Evolutionary conservation across 495 filamentous ascomycete species (phyloP), one percentile per base, ranked within the genome.

Genomic region (Glarea lozoyensis): DNA sequence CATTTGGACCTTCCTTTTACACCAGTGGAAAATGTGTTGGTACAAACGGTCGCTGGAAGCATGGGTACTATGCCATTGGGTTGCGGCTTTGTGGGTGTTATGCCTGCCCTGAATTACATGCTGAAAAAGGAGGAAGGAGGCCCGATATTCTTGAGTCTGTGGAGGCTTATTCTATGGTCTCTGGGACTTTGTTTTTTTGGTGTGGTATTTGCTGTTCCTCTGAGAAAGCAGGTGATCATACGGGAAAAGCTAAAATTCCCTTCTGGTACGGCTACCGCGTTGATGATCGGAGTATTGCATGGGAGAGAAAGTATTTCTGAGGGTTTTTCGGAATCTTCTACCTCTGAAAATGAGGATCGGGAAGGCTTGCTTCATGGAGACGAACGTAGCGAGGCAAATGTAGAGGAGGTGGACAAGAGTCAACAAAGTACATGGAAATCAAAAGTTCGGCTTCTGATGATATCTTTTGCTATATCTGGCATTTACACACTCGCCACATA

Each of bases 1-100:
- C 70, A 82, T 36, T 60, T 94, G 3, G 67, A 69, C 22, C 78
- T 80, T 41, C 88, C 89, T 2, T 97, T 97, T 54, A 84, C 84
- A 4, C 88, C 90, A 0, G 86, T 96, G 20, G 93, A 99, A 63
- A 99, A 99, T 60, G 93, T 98, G 6, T 73, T 99, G 21, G 88
- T 99, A 4, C 93, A 97, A 66, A 94, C 88, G 3, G 90, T 99
- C 30, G 92, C 93, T 0, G 89, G 90, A 9, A 81, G 84, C 17
- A 89, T 96, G 58, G 93, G 92, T 0, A 95, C 90, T 3, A 97
- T 97, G 92, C 93, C 93, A 4, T 61, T 99, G 17, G 89, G 88
- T 0, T 95, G 92, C 53, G 92, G 92, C 1, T 96, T 97, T 57
- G 90, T 98, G 7, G 92, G 86, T 3, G 87, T 75, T 17, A 81